Base-by-base conservation (phyloP, 163 green algal species). In the Scenedesmus sp. region DNA sequence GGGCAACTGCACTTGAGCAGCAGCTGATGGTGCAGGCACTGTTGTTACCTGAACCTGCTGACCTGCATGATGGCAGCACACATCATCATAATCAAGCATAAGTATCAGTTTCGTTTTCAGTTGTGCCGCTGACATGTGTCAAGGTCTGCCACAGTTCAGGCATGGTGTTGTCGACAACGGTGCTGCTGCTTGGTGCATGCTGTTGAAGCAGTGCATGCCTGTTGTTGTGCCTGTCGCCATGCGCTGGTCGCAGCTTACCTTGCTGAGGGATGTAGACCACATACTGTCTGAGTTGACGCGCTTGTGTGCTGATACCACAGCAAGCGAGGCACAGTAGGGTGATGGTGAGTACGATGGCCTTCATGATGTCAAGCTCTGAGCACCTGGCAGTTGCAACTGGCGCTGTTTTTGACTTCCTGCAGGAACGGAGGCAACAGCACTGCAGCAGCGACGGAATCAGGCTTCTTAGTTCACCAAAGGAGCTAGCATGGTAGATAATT, bases 41-140 rank as follows among this genome's bases (percentile, higher is more conserved):
- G 77, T 26, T 23, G 76, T 85, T 34, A 85, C 77, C 46, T 85
- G 77, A 26, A 85, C 77, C 46, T 62, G 77, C 46, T 60, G 77
- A 34, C 77, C 77, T 85, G 77, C 77, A 57, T 6, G 77, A 13
- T 79, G 23, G 70, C 70, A 79, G 70, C 20, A 79, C 46, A 23
- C 12, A 23, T 79, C 23, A 79, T 52, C 70, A 79, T 6, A 79
- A 6, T 10, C 12, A 23, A 79, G 70, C 70, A 52, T 6, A 6
- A 26, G 16, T 70, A 4, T 23, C 26, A 26, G 26, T 34, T 18
- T 34, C 26, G 66, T 26, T 26, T 26, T 7, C 1, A 8, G 66
- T 26, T 26, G 66, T 34, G 66, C 2, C 6, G 66, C 66, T 76
- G 15, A 18, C 15, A 15, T 20, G 10, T 23, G 64, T 73, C 20